These are phyloP conservation scores for Aulographum hederae DNA, from an alignment of 2,329 filamentous ascomycete genomes.

Conservation along the genomic window DNA sequence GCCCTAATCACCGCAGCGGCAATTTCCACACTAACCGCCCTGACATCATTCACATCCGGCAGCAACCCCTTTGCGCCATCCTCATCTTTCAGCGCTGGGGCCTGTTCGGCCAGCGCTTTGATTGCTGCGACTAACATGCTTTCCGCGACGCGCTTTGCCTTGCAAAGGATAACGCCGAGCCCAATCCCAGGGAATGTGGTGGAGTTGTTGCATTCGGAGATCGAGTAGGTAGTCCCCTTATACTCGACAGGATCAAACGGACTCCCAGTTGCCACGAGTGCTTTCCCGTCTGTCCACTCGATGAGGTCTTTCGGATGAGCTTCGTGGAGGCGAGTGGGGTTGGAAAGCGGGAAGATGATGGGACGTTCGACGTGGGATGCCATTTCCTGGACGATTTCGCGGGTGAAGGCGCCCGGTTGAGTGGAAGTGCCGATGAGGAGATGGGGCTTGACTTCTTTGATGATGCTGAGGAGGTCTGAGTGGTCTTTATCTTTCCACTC, in stretches of 20 bases:
- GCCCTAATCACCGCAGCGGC: constrained; percentile 57
- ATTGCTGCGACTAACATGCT: constrained; percentile 70
- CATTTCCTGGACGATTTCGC: constrained; percentile 60
- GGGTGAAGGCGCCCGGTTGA: constrained; percentile 54
- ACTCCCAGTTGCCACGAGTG: constrained; percentile 65
- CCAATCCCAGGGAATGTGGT: constrained; percentile 77
- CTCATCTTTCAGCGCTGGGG: constrained; percentile 49
- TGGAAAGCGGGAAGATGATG: constrained; percentile 78
- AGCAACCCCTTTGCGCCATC: constrained; percentile 45
- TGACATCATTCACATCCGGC: constrained; percentile 57
- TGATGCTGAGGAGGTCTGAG: constrained; percentile 43
- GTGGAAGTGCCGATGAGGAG: constrained; percentile 76
- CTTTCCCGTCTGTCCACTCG: constrained; percentile 60
- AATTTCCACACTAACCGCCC: constrained; percentile 60
- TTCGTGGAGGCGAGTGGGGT: constrained; percentile 71
- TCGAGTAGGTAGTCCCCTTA: too few relatives aligned
- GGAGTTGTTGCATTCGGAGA: constrained; percentile 82
- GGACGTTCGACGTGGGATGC: constrained; percentile 51
- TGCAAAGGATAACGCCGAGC: constrained; percentile 56
- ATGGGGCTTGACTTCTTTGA: constrained; percentile 57
- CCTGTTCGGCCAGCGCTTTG: constrained; percentile 50
- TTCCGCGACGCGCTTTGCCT: constrained; percentile 49
- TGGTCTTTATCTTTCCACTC: constrained; percentile 44
- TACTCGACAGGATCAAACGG: constrained; percentile 60
- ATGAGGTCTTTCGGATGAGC: constrained; percentile 60